Base-by-base conservation (phyloP, 2,329 filamentous ascomycete species). In the Xylaria sp. region DNA sequence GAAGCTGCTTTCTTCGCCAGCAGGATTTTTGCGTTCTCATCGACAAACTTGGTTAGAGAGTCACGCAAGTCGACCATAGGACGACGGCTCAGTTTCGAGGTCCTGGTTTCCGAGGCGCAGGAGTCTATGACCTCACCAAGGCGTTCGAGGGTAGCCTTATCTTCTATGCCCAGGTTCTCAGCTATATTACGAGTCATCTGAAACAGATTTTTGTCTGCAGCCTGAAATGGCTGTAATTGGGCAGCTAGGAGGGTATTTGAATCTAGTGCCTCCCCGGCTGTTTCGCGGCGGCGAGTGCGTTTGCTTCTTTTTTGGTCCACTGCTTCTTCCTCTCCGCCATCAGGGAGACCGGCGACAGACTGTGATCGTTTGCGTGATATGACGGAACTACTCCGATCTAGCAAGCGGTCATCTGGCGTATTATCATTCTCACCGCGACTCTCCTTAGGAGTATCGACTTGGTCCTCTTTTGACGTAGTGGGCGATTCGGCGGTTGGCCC, bases 241-340 rank as follows among this genome's bases (percentile, higher is more conserved):
- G 83, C 84, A 1, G 86, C 85, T 61, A 85, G 82, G 30, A 85
- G 79, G 0, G 82, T 83, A 59, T 82, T 85, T 6, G 86, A 82
- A 68, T 89, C 87, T 14, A 85, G 77, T 0, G 80, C 78, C 57
- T 89, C 88, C 42, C 80, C 78, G 11, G 85, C 82, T 3, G 84
- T 86, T 51, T 90, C 89, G 62, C 89, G 83, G 19, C 88, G 85
- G 54, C 89, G 84, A 34, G 89, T 89, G 58, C 90, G 82, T 75
- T 92, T 92, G 77, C 89, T 91, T 65, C 89, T 82, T 74, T 90
- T 91, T 61, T 87, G 85, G 11, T 86, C 83, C 1, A 81, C 81
- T 27, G 82, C 84, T 39, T 90, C 88, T 60, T 90, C 88, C 7
- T 89, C 87, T 0, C 75, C 81, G 0, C 78, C 82, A 2, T 90